phyloP scores from a whole-genome alignment of 2,329 filamentous ascomycete species.

The Clonostachys chloroleuca region DNA sequence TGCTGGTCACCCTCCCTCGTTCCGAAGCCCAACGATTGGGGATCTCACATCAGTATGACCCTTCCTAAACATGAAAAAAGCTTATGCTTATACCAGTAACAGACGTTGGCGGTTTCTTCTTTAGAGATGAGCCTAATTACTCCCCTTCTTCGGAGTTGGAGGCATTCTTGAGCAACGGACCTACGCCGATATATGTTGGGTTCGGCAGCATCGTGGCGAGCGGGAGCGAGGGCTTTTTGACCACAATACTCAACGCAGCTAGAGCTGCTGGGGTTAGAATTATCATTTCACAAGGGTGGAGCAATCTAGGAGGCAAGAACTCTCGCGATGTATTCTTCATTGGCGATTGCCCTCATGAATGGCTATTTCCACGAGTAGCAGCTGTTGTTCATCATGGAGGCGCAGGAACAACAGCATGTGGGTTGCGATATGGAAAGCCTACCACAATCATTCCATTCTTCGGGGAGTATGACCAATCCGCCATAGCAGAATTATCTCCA shows the following conservation, averaged over 20 bases:
- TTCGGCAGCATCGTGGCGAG: slow-evolving; percentile 66
- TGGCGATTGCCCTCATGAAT: slow-evolving; percentile 63
- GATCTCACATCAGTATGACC: slow-evolving; percentile 37
- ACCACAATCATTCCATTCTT: slow-evolving; percentile 66
- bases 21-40: slow-evolving; percentile 63
- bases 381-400: slow-evolving; percentile 62
- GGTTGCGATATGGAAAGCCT: slow-evolving; percentile 52
- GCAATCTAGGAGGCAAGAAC: slow-evolving; percentile 46
- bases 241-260: slow-evolving; percentile 55
- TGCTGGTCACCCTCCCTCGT: slow-evolving; percentile 66
- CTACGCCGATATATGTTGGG: slow-evolving; percentile 60
- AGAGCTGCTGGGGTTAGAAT: slow-evolving; percentile 52
- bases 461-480: slow-evolving; percentile 30
- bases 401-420: slow-evolving; percentile 61
- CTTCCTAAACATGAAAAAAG: slow-evolving; percentile 41
- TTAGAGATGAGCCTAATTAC: slow-evolving; percentile 12
- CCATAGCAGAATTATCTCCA: too few relatives aligned
- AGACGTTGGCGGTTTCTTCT: slow-evolving; percentile 15
- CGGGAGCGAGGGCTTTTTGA: slow-evolving; percentile 51
- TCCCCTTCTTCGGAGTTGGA: slow-evolving; percentile 48
- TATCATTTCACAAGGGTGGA: slow-evolving; percentile 62
- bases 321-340: slow-evolving; percentile 54
- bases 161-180: slow-evolving; percentile 48
- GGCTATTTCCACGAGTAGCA: slow-evolving; percentile 56
- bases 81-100: slow-evolving; percentile 22